Base-by-base conservation (phyloP, 2,329 filamentous ascomycete species). In the Penicillium janthinellum region DNA sequence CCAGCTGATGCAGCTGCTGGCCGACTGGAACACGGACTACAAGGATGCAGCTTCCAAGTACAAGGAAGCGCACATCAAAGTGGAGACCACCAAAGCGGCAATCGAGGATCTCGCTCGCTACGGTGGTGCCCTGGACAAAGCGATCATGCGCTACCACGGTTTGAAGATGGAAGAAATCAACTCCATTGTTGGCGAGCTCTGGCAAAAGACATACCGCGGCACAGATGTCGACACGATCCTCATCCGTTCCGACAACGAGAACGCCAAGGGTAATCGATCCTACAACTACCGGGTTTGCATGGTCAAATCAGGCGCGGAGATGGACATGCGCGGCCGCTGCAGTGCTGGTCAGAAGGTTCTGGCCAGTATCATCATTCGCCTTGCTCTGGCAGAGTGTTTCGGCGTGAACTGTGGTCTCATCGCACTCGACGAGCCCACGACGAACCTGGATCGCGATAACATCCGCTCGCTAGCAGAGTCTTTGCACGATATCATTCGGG, bases 81-180 rank as follows among this genome's bases (percentile, higher is more conserved):
- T 96, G 0, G 91, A 88, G 78, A 96, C 93, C 0, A 97, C 92
- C 51, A 96, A 93, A 75, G 94, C 93, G 3, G 94, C 92, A 2
- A 91, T 96, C 56, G 92, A 96, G 58, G 95, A 99, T 73, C 81
- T 99, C 38, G 89, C 84, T 6, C 89, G 91, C 42, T 98, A 96
- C 73, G 84, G 87, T 45, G 83, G 86, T 10, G 95, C 95, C 7
- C 84, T 99, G 12, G 94, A 98, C 80, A 92, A 95, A 63, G 96
- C 95, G 49, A 96, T 99, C 71, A 97, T 99, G 91, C 91, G 91
- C 71, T 99, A 94, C 73, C 95, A 99, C 79, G 85, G 89, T 34
- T 81, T 96, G 73, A 99, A 99, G 82, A 99, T 99, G 95, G 91
- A 95, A 68, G 93, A 99, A 75, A 94, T 99, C 75, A 99, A 99